phyloP scores from a whole-genome alignment of 768 basidiomycete species.

The Polyporus arcularius region DNA sequence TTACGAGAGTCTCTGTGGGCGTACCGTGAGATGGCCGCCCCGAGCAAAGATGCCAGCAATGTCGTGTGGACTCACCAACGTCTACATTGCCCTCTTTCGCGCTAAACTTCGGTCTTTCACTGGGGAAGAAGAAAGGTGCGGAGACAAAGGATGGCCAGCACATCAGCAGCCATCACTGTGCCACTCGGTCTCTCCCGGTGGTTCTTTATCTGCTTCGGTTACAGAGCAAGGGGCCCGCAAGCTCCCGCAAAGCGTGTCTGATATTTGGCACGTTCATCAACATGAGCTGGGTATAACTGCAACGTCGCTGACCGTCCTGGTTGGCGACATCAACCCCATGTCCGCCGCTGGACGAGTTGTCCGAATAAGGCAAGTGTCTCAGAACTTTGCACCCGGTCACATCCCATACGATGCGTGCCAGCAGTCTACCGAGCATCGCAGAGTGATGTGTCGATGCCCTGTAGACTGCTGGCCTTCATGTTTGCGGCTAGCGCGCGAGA shows the following conservation, averaged over 20 bases:
- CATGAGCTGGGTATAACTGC: neutral
- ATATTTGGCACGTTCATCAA: neutral
- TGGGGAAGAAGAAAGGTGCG: conserved; percentile 1
- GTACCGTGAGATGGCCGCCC: conserved; percentile 6
- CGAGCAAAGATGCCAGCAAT: neutral
- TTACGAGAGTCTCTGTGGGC: conserved; percentile 11
- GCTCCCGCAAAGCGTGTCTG: conserved; percentile 5
- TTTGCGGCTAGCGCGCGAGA: too few relatives aligned
- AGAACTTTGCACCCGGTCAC: neutral
- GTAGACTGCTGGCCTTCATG: too few relatives aligned
- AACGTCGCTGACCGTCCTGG: neutral
- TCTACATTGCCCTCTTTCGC: neutral
- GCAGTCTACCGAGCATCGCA: too few relatives aligned
- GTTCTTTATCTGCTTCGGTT: conserved; percentile 5
- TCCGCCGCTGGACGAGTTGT: neutral
- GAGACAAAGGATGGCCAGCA: conserved; percentile 2
- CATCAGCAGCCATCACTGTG: conserved; percentile 9
- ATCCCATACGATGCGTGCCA: too few relatives aligned
- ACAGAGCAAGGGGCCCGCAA: neutral
- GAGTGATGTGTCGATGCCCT: too few relatives aligned
- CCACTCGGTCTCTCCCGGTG: conserved; percentile 12
- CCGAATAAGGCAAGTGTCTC: conserved; percentile 14
- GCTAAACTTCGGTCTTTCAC: neutral
- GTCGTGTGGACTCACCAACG: neutral
- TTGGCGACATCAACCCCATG: neutral